Percentiles rank a stretch among this genome's conserved stretches.
Evolutionary conservation across 352 stramenopile species (phyloP).

Genomic region (Nothophytophthora sp.): DNA sequence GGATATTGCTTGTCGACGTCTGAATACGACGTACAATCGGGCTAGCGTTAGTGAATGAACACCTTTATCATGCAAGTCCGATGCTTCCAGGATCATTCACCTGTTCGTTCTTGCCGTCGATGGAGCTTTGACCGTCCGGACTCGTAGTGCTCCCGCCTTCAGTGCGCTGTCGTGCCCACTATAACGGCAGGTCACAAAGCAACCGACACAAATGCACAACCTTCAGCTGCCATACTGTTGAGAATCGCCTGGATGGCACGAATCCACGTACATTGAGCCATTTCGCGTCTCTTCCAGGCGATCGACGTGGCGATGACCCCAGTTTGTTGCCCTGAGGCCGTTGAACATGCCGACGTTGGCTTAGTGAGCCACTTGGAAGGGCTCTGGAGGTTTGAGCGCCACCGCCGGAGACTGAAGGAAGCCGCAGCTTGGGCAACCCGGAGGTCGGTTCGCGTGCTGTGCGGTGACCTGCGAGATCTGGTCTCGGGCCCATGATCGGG

Average conservation of each 20-base stretch:
- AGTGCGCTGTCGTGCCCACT: slow-evolving; percentile 58
- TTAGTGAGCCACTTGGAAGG: slow-evolving; percentile 20
- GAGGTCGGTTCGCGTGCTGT: slow-evolving; percentile 24
- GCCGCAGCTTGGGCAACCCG: slow-evolving; percentile 16
- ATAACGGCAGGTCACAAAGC: slow-evolving; percentile 5
- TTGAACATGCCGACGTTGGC: slow-evolving; percentile 19
- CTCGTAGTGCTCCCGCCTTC: slow-evolving; percentile 29
- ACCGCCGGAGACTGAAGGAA: slow-evolving; percentile 4
- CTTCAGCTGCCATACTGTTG: no score
- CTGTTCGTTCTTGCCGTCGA: slow-evolving; percentile 26
- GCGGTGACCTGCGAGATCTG: slow-evolving; percentile 16
- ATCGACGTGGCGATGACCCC: slow-evolving; percentile 15
- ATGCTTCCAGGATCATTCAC: no score
- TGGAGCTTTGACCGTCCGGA: slow-evolving; percentile 13
- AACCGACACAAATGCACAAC: slow-evolving; percentile 1
- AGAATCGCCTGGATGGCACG: slow-evolving; percentile 1
- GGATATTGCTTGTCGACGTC: slow-evolving; percentile 44
- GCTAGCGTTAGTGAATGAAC: slow-evolving; percentile 10
- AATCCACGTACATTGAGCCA: slow-evolving; percentile 37
- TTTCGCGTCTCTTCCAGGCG: slow-evolving; percentile 12
- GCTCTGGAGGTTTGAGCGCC: slow-evolving; percentile 13
- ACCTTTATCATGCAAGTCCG: no score
- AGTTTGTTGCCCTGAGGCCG: slow-evolving; percentile 22
- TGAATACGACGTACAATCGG: slow-evolving; percentile 1
- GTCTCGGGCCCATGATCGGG: slow-evolving; percentile 40